Evolutionary conservation across 1,284 basidiomycete species (phyloP).

Genomic region (Ustilago bromivora): DNA sequence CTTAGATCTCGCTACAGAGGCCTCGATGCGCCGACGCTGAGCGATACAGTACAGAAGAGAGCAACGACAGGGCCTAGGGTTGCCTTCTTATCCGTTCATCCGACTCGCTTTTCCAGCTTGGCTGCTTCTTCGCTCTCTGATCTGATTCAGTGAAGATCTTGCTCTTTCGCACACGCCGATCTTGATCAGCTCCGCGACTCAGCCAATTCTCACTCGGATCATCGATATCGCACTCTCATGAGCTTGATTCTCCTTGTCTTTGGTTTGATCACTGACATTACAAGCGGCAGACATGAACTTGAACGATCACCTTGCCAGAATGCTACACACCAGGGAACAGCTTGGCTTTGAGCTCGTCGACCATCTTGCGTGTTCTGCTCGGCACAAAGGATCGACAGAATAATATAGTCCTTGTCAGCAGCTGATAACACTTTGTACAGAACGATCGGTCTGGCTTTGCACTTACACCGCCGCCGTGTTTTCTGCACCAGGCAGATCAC

Average conservation of each 20-base stretch:
- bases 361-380: constrained; percentile 24
- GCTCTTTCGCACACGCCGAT: no score
- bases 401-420: background rate
- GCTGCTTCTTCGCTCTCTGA: no score
- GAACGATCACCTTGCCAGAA: background rate
- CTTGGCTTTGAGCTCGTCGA: constrained; percentile 36
- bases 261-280: background rate
- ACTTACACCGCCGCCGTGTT: constrained; percentile 23
- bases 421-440: background rate
- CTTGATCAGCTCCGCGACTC: no score
- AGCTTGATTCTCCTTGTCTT: no score
- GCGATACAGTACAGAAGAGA: no score
- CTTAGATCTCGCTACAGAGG: no score
- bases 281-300: background rate
- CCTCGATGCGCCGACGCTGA: background rate
- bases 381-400: background rate
- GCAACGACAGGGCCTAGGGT: no score
- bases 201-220: no score
- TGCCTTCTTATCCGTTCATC: no score
- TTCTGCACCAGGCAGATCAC: constrained; percentile 29
- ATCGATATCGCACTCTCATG: no score
- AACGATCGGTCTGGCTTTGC: background rate
- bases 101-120: no score
- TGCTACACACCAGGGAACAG: constrained; percentile 20
- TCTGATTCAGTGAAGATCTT: no score